Conservation (phyloP, 495 filamentous ascomycete genomes). For the Daldinia grandis region DNA sequence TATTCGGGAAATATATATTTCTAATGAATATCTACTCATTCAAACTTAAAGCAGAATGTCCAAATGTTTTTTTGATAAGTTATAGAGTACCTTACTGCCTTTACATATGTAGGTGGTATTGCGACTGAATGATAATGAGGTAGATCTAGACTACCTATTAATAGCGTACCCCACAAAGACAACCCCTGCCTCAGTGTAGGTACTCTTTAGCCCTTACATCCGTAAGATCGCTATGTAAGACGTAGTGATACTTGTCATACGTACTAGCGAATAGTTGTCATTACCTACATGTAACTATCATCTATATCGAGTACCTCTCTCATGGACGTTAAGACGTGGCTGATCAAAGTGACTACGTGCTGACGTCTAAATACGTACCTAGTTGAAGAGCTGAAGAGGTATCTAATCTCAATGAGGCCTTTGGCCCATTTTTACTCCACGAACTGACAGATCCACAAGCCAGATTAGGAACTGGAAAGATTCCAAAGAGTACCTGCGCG, state of each 20-base stretch:
- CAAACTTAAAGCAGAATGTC: too few relatives aligned
- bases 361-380: background rate
- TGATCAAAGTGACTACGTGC: background rate
- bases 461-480: slow-evolving; percentile 16
- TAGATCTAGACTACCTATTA: background rate
- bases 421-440: background rate
- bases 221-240: background rate
- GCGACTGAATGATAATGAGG: too few relatives aligned
- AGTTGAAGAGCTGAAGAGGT: too few relatives aligned
- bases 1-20: background rate
- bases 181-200: background rate
- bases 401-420: background rate
- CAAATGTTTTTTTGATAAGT: too few relatives aligned
- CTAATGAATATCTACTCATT: too few relatives aligned
- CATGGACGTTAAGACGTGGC: background rate
- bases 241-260: background rate
- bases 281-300: too few relatives aligned
- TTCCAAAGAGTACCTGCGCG: slow-evolving; percentile 17
- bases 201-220: background rate
- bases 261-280: background rate
- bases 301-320: background rate
- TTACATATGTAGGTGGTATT: too few relatives aligned
- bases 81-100: too few relatives aligned
- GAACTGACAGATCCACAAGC: slow-evolving; percentile 18
- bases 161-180: background rate